Conservation (phyloP, 2,329 filamentous ascomycete species). For the Sphaerulina populicola region DNA sequence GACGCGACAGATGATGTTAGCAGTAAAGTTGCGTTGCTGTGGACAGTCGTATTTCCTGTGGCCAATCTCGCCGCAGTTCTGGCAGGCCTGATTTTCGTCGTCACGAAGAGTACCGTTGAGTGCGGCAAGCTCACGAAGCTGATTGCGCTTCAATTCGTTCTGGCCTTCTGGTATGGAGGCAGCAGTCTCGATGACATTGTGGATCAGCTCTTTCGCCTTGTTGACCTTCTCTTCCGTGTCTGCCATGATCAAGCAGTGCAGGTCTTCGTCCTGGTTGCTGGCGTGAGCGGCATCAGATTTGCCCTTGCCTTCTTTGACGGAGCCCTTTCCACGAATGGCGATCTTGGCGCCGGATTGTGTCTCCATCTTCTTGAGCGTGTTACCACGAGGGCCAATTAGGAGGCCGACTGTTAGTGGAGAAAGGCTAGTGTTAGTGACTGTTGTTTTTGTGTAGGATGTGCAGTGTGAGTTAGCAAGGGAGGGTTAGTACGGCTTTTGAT, state of each 20-base stretch:
- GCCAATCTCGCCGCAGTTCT: slow-evolving; percentile 97
- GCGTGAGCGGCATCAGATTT: slow-evolving; percentile 97
- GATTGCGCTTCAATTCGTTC: slow-evolving; percentile 97
- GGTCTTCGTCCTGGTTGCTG: slow-evolving; percentile 99
- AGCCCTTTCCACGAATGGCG: slow-evolving; percentile 98
- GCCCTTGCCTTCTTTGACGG: slow-evolving; percentile 98
- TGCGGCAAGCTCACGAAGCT: slow-evolving; percentile 91
- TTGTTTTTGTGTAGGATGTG: slow-evolving; percentile 18
- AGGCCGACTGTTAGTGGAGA: slow-evolving; percentile 88
- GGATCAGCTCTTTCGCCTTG: slow-evolving; percentile 96
- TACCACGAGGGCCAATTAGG: slow-evolving; percentile 99
- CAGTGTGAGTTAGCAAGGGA: slow-evolving; percentile 25
- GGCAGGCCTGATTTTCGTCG: slow-evolving; percentile 97
- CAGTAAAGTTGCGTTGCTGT: slow-evolving; percentile 96
- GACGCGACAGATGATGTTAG: slow-evolving; percentile 96
- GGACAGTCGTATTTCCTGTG: slow-evolving; percentile 99
- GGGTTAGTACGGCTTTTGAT: slow-evolving; percentile 31
- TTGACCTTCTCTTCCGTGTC: slow-evolving; percentile 99
- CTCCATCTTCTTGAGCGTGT: slow-evolving; percentile 99
- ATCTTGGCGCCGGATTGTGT: slow-evolving; percentile 95
- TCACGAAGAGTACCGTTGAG: slow-evolving; percentile 98
- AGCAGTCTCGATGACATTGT: slow-evolving; percentile 97
- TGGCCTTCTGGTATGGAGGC: slow-evolving; percentile 97
- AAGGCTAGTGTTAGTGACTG: slow-evolving; percentile 67
- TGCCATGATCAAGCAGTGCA: slow-evolving; percentile 99